Conservation (phyloP, 192 early-diverging fungal species). For the Rhizoclosmatium sp. region DNA sequence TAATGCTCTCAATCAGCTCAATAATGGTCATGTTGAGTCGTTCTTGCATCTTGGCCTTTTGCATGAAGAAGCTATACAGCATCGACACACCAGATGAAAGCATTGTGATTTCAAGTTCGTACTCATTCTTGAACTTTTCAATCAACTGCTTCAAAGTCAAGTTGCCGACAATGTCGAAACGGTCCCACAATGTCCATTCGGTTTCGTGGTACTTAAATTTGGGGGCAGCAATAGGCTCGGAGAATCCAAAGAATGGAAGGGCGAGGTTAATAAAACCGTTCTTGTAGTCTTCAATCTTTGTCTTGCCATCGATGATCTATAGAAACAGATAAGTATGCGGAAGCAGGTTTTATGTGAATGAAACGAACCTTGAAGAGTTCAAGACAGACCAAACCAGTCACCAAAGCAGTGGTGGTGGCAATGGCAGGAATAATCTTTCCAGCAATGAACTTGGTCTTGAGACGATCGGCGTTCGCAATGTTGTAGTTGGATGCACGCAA, state of each 20-base stretch:
- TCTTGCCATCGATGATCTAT: slow-evolving; percentile 72
- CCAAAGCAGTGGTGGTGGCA: slow-evolving; percentile 95
- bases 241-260: slow-evolving; percentile 98
- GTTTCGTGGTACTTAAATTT: slow-evolving; percentile 86
- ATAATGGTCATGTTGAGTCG: slow-evolving; percentile 84
- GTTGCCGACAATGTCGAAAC: slow-evolving; percentile 85
- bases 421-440: slow-evolving; percentile 98
- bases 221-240: slow-evolving; percentile 94
- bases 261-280: slow-evolving; percentile 99
- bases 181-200: slow-evolving; percentile 95
- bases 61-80: slow-evolving; percentile 91
- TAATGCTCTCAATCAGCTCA: slow-evolving; percentile 77
- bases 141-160: slow-evolving; percentile 90
- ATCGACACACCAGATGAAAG: slow-evolving; percentile 89
- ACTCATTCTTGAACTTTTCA: slow-evolving; percentile 80
- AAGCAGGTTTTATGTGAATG: background rate
- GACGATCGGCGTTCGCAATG: slow-evolving; percentile 85
- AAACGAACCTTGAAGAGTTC: slow-evolving; percentile 89
- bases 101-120: slow-evolving; percentile 92
- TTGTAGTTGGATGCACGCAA: slow-evolving; percentile 87
- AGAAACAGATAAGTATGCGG: background rate
- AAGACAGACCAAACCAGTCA: slow-evolving; percentile 96
- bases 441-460: slow-evolving; percentile 94
- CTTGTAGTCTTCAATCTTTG: slow-evolving; percentile 95
- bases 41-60: slow-evolving; percentile 85